phyloP scores from a whole-genome alignment of 1,139 yeast genomes.

The Blastobotrys arbuscula region DNA sequence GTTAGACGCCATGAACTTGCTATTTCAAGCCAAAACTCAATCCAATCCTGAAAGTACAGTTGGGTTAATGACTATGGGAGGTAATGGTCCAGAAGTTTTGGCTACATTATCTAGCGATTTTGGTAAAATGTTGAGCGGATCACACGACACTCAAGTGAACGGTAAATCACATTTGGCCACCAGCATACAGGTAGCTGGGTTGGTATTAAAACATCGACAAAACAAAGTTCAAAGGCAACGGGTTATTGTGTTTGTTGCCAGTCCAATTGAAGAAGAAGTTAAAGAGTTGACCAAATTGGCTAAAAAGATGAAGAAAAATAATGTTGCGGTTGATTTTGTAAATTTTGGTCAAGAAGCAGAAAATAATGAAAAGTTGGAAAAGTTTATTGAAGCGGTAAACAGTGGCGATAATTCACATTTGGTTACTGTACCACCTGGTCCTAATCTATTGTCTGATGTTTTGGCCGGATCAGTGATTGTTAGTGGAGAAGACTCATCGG shows the following conservation, averaged over 20 bases:
- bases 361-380: slow-evolving; percentile 75
- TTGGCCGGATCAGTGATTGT: slow-evolving; percentile 66
- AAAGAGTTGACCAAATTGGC: slow-evolving; percentile 79
- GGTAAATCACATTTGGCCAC: slow-evolving; percentile 70
- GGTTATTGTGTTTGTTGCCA: slow-evolving; percentile 83
- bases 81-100: slow-evolving; percentile 74
- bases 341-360: slow-evolving; percentile 85
- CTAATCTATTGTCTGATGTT: slow-evolving; percentile 69
- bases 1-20: slow-evolving; percentile 81
- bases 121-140: slow-evolving; percentile 82
- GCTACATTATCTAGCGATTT: slow-evolving; percentile 84
- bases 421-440: slow-evolving; percentile 85
- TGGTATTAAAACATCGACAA: slow-evolving; percentile 94
- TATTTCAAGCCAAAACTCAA: slow-evolving; percentile 80
- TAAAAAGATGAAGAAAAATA: slow-evolving; percentile 89
- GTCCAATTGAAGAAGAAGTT: slow-evolving; percentile 69
- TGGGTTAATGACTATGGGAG: slow-evolving; percentile 85
- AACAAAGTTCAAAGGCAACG: slow-evolving; percentile 90
- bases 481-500: slow-evolving; percentile 46
- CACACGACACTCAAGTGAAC: slow-evolving; percentile 71
- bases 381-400: slow-evolving; percentile 69
- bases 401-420: slow-evolving; percentile 77
- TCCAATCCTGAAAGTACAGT: slow-evolving; percentile 93
- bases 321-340: slow-evolving; percentile 81
- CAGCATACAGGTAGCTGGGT: slow-evolving; percentile 93